phyloP scores from a whole-genome alignment of 345 rosid genomes.

The Fremontodendron californicum region DNA sequence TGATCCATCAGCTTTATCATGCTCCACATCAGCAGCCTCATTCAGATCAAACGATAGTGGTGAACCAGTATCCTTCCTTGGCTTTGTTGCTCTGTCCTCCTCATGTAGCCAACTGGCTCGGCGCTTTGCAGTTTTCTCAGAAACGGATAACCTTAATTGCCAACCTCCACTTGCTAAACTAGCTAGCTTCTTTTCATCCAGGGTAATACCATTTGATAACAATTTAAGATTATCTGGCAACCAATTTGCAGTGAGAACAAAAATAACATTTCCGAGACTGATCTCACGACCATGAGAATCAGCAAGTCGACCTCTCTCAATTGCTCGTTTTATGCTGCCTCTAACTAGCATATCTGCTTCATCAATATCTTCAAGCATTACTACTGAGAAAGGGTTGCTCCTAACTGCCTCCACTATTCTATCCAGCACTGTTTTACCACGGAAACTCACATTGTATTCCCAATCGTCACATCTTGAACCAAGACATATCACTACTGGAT shows the following conservation, averaged over 20 bases:
- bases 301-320: slow-evolving; percentile 82
- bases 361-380: slow-evolving; percentile 81
- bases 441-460: slow-evolving; percentile 43
- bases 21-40: slow-evolving; percentile 57
- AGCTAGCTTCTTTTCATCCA: slow-evolving; percentile 62
- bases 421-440: slow-evolving; percentile 84
- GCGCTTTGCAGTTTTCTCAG: slow-evolving; percentile 62
- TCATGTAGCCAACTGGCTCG: slow-evolving; percentile 59
- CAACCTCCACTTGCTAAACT: slow-evolving; percentile 55
- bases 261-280: slow-evolving; percentile 79
- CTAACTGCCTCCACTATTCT: slow-evolving; percentile 73
- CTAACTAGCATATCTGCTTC: slow-evolving; percentile 66
- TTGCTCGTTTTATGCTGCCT: slow-evolving; percentile 75
- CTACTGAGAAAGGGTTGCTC: slow-evolving; percentile 75
- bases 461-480: slow-evolving; percentile 46
- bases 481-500: slow-evolving; percentile 55
- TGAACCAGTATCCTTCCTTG: slow-evolving; percentile 49
- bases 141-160: slow-evolving; percentile 58
- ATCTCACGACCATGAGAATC: slow-evolving; percentile 93
- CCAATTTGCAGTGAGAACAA: slow-evolving; percentile 71
- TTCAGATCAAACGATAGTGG: slow-evolving; percentile 65
- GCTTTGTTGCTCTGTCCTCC: slow-evolving; percentile 43
- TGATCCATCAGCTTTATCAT: slow-evolving; percentile 67
- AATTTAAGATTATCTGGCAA: slow-evolving; percentile 40
- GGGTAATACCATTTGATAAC: slow-evolving; percentile 25